Base-by-base conservation (phyloP, 2,329 filamentous ascomycete species). In the Pseudogymnoascus sp. region DNA sequence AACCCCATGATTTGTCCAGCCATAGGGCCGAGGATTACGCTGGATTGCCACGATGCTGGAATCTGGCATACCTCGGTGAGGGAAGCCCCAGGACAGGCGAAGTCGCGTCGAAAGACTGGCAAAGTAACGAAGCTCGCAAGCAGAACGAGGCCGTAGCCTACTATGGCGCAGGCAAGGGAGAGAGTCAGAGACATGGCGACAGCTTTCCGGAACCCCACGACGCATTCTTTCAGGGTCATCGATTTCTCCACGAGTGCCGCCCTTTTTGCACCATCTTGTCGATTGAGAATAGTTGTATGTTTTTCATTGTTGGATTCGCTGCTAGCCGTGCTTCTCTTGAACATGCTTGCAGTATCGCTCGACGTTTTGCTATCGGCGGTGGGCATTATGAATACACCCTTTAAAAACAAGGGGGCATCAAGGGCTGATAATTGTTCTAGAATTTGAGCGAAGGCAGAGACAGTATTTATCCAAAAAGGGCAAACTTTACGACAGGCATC, bases 111-210 rank as follows among this genome's bases (percentile, higher is more conserved):
- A 63, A 60, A 72, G 69, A 5, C 44, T 31, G 18, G 70, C 66
- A 71, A 72, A 21, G 67, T 73, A 46, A 56, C 50, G 11, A 95
- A 92, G 75, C 93, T 93, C 78, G 89, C 91, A 70, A 95, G 85
- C 62, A 96, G 79, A 70, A 85, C 88, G 65, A 93, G 81, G 71
- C 95, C 90, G 77, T 91, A 93, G 44, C 89, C 90, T 75, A 95
- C 90, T 91, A 96, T 96, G 70, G 85, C 85, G 71, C 95, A 93
- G 72, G 89, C 91, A 0, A 89, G 92, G 14, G 89, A 92, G 74
- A 96, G 93, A 65, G 93, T 79, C 60, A 95, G 72, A 68, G 86
- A 90, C 90, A 90, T 96, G 28, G 79, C 82, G 63, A 93, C 86
- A 34, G 91, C 91, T 78, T 93, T 93, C 66, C 90, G 91, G 71